Evolutionary conservation across 495 filamentous ascomycete species (phyloP), one percentile per base, ranked within the genome.

Genomic region (Neurospora sp.): DNA sequence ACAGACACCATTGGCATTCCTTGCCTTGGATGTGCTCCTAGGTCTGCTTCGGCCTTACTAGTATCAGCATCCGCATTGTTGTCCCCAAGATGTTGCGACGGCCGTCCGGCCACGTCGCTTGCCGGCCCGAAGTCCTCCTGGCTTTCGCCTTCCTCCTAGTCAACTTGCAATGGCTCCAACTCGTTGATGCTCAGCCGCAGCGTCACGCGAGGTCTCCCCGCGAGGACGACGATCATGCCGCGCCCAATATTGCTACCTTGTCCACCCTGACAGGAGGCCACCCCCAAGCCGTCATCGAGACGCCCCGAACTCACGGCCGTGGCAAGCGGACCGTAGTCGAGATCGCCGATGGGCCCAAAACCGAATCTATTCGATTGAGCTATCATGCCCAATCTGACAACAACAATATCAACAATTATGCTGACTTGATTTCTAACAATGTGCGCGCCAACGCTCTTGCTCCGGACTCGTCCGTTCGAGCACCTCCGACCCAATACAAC

Each of bases 401-500:
- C 69, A 71, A 78, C 71, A 77, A 34, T 21, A 76, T 45, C 74
- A 76, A 72, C 71, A 84, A 80, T 78, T 77, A 85, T 75, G 77
- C 77, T 76, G 78, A 84, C 73, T 75, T 79, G 73, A 79, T 82
- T 81, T 85, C 88, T 84, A 85, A 89, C 86, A 91, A 95, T 91
- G 93, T 89, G 92, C 92, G 93, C 92, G 93, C 93, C 91, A 89
- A 94, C 85, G 90, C 92, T 89, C 88, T 93, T 87, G 93, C 94
- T 96, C 93, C 93, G 91, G 93, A 93, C 85, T 84, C 86, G 82
- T 83, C 91, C 91, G 92, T 94, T 86, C 87, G 91, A 94, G 92
- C 92, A 91, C 90, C 89, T 78, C 87, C 82, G 83, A 79, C 89
- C 89, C 89, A 89, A 86, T 85, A 86, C 86, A 85, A 88, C 86